Conservation (phyloP, 2,329 filamentous ascomycete species). For the Emericellopsis atlantica region DNA sequence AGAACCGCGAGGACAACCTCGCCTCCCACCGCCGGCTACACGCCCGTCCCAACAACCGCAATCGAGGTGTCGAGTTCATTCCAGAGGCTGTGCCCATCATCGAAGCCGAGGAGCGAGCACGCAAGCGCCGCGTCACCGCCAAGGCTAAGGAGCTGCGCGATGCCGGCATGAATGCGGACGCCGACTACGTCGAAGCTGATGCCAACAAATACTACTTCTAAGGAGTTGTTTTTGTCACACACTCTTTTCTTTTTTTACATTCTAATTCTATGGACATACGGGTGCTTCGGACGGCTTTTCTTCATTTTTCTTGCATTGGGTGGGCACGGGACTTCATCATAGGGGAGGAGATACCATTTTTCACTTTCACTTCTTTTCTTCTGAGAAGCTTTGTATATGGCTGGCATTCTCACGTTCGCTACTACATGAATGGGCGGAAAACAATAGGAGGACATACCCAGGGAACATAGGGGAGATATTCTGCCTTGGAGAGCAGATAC, state of each 20-base stretch:
- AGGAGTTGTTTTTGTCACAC: background rate
- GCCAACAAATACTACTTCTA: too few species aligned
- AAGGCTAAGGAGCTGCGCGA: slow-evolving; percentile 13
- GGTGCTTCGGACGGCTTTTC: too few species aligned
- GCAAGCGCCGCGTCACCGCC: slow-evolving; percentile 23
- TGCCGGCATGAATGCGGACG: background rate
- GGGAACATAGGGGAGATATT: too few species aligned
- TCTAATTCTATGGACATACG: background rate
- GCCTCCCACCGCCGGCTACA: slow-evolving; percentile 29
- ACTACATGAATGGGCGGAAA: too few species aligned
- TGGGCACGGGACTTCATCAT: too few species aligned
- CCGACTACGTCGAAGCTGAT: background rate
- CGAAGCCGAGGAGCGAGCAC: slow-evolving; percentile 24
- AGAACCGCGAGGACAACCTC: slow-evolving; percentile 27
- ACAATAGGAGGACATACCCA: too few species aligned
- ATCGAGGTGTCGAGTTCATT: slow-evolving; percentile 25
- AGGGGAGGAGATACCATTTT: too few species aligned
- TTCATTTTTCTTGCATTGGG: too few species aligned
- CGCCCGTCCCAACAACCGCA: slow-evolving; percentile 23
- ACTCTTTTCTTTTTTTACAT: background rate
- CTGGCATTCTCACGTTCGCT: too few species aligned
- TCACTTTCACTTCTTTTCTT: too few species aligned
- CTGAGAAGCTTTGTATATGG: too few species aligned
- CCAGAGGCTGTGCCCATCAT: slow-evolving; percentile 25
- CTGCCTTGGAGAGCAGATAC: too few species aligned